These are phyloP conservation scores for Urochloa ruziziensis DNA, from an alignment of 176 grass and related monocot species.

Conservation along the genomic window DNA sequence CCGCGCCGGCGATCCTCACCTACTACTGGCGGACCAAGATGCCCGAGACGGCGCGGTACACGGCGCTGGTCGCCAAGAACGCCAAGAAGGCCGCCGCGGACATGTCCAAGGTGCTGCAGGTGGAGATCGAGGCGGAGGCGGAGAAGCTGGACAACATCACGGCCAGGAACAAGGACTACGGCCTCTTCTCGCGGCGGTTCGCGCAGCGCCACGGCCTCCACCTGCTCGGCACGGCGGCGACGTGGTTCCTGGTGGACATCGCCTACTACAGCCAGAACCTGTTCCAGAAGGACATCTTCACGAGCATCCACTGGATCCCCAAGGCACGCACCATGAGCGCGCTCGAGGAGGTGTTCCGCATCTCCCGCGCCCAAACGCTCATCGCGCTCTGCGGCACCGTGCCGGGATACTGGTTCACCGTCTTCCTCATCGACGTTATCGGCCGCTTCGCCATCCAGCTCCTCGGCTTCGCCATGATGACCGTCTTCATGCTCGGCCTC, in stretches of 20 bases:
- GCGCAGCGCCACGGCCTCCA: slow-evolving; percentile 39
- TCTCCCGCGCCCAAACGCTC: slow-evolving; percentile 60
- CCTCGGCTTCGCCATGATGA: slow-evolving; percentile 63
- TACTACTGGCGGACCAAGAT: slow-evolving; percentile 80
- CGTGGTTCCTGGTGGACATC: slow-evolving; percentile 53
- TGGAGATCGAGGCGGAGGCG: slow-evolving; percentile 39
- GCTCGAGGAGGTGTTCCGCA: slow-evolving; percentile 59
- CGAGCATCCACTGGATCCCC: slow-evolving; percentile 40
- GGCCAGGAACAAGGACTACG: slow-evolving; percentile 15
- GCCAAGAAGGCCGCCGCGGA: slow-evolving; percentile 50
- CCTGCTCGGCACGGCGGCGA: slow-evolving; percentile 54
- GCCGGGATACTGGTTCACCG: slow-evolving; percentile 88
- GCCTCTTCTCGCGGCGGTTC: slow-evolving; percentile 59
- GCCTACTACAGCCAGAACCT: slow-evolving; percentile 57
- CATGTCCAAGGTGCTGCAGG: slow-evolving; percentile 67
- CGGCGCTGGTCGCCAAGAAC: slow-evolving; percentile 56
- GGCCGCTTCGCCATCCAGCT: slow-evolving; percentile 67
- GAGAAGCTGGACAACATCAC: slow-evolving; percentile 11
- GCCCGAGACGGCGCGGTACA: slow-evolving; percentile 79
- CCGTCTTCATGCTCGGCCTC: slow-evolving; percentile 64
- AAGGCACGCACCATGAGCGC: slow-evolving; percentile 52
- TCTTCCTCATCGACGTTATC: slow-evolving; percentile 53
- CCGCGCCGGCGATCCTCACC: slow-evolving; percentile 40
- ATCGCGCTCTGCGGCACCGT: slow-evolving; percentile 77
- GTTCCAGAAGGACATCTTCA: slow-evolving; percentile 59